phyloP scores from a whole-genome alignment of 495 filamentous ascomycete genomes.

The Aspergillus avenaceus region DNA sequence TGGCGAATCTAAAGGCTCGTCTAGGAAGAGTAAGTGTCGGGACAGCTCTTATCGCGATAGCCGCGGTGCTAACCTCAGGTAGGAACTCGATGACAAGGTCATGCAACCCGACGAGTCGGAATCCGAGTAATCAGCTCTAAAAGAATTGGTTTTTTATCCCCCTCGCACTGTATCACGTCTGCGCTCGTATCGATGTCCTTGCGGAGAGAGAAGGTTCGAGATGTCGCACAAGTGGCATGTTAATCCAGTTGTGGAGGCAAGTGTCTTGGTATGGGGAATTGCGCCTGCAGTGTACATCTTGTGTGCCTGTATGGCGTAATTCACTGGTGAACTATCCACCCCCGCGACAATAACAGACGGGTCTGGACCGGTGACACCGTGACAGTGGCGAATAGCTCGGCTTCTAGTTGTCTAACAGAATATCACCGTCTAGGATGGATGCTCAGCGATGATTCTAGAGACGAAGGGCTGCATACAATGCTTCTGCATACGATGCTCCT shows the following conservation, averaged over 20 bases:
- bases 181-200: neutral
- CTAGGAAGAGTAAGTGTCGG: conserved; percentile 52
- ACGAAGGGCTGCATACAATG: no score
- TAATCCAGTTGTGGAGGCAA: no score
- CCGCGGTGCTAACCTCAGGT: conserved; percentile 3
- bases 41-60: neutral
- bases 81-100: conserved; percentile 53
- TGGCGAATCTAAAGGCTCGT: conserved; percentile 54
- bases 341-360: neutral
- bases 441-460: no score
- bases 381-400: no score
- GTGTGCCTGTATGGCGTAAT: no score
- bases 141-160: neutral
- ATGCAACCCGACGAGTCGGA: conserved; percentile 51
- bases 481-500: no score
- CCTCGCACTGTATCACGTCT: neutral
- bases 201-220: neutral
- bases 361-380: no score
- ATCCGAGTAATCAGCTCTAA: conserved; percentile 31
- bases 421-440: no score
- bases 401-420: no score
- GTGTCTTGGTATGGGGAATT: no score
- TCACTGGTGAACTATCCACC: neutral
- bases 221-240: neutral
- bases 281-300: no score